Base-by-base conservation (phyloP, 257 asterid genomes). In the Solanum piurae region DNA sequence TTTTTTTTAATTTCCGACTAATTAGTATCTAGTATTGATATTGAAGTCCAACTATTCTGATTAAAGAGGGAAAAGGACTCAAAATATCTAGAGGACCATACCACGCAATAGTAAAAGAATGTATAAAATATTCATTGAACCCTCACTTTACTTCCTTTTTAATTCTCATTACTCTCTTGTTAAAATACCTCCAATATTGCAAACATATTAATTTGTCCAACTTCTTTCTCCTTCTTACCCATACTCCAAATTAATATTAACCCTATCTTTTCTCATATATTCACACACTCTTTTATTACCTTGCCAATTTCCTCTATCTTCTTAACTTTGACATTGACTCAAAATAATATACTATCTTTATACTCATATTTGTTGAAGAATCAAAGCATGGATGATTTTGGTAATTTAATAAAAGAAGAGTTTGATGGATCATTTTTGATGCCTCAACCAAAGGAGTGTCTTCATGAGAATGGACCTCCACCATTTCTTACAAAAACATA, bases 401-500 rank as follows among this genome's bases (percentile, higher is more conserved):
- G 80, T 20, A 36, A 73, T 62, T 49, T 86, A 33, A 88, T 83
- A 71, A 89, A 92, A 88, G 92, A 89, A 86, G 92, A 90, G 62
- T 68, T 71, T 2, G 79, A 71, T 71, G 42, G 79, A 31, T 33
- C 79, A 71, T 71, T 71, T 71, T 71, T 33, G 27, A 31, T 52
- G 84, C 92, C 98, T 80, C 94, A 88, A 68, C 94, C 98, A 36
- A 31, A 90, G 88, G 98, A 92, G 87, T 94, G 93, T n/a, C 90
- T 95, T 29, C 88, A 89, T 37, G 94, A 94, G 73, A 86, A 69
- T 18, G 94, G 92, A 0, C 94, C 96, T 3, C 94, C 97, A 38
- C 98, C 98, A 42, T 95, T 95, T 58, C 91, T 95, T 10, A 93
- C 90, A 88, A 95, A 95, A 87, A 93, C 98, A 8, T 95, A 95